Percentiles rank a stretch among this genome's conserved stretches.
Evolutionary conservation across 2,329 filamentous ascomycete genomes (phyloP).

Genomic region (Alternaria sp.): DNA sequence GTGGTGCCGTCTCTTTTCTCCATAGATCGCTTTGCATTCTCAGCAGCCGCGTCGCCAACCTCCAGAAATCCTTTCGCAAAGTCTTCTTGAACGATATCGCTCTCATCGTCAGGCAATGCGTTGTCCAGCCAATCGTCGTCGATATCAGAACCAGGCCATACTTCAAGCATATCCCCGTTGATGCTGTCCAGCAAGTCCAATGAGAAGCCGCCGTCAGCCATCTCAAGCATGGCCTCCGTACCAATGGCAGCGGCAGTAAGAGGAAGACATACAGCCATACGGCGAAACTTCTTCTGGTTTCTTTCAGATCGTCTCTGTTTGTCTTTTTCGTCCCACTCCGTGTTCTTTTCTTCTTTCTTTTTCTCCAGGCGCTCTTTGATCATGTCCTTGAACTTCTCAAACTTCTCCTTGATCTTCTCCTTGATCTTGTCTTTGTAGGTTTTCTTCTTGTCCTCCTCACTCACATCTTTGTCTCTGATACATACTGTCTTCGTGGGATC

Average conservation of each 20-base stretch:
- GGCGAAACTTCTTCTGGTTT: conserved; percentile 10
- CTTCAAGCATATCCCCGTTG: conserved; percentile 8
- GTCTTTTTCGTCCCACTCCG: conserved; percentile 13
- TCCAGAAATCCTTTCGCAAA: conserved; percentile 7
- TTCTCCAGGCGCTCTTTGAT: neutral
- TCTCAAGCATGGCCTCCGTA: conserved; percentile 12
- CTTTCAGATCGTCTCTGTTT: conserved; percentile 2
- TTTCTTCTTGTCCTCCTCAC: conserved; percentile 10
- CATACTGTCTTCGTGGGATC: conserved; percentile 9
- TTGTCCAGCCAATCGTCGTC: conserved; percentile 9
- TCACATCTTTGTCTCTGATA: conserved; percentile 10
- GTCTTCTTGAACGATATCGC: conserved; percentile 8
- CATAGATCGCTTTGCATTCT: conserved; percentile 9
- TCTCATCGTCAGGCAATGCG: conserved; percentile 3
- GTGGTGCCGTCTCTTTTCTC: neutral
- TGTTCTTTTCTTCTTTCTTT: conserved; percentile 9
- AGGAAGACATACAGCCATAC: conserved; percentile 12
- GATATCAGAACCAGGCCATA: conserved; percentile 11
- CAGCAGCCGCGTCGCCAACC: conserved; percentile 6
- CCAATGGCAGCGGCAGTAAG: conserved; percentile 10
- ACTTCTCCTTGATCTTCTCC: conserved; percentile 4
- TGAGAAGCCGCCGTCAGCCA: conserved; percentile 13
- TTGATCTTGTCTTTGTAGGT: conserved; percentile 6
- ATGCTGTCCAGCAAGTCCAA: conserved; percentile 13
- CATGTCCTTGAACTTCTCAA: neutral